Conservation (phyloP, 306 rosid species). For the Trifolium dubium region DNA sequence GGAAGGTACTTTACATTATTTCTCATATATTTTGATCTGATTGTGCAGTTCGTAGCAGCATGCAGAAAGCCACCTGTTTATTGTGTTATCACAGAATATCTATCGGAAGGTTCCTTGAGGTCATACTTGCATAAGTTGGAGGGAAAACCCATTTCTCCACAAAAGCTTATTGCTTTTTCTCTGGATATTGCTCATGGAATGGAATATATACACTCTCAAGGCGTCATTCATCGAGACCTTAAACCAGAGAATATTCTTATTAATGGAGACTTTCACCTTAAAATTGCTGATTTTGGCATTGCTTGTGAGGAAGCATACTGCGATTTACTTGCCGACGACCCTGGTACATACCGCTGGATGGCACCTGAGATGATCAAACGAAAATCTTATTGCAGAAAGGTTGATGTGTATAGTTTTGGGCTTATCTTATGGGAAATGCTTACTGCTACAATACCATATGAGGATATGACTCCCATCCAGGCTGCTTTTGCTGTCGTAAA, state of each 20-base stretch:
- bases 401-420: constrained; percentile 93
- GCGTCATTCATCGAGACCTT: constrained; percentile 87
- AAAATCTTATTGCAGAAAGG: constrained; percentile 79
- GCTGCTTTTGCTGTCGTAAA: constrained; percentile 96
- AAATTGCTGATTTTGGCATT: constrained; percentile 94
- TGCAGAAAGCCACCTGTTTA: constrained; percentile 88
- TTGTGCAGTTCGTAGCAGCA: constrained; percentile 81
- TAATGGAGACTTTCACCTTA: constrained; percentile 65
- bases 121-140: constrained; percentile 81
- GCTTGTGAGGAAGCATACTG: constrained; percentile 85
- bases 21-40: constrained; percentile 46
- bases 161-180: constrained; percentile 64
- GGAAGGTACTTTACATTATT: constrained; percentile 25
- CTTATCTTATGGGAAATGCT: constrained; percentile 94
- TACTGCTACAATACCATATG: constrained; percentile 81
- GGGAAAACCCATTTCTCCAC: constrained; percentile 59
- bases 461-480: constrained; percentile 94
- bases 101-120: constrained; percentile 86
- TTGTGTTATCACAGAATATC: constrained; percentile 87
- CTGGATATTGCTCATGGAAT: constrained; percentile 89
- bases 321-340: constrained; percentile 82
- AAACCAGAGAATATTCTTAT: constrained; percentile 94
- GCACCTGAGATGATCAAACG: constrained; percentile 99
- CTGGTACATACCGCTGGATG: constrained; percentile 99
- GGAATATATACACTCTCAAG: constrained; percentile 91